Evolutionary conservation across 148 eudicot genomes (phyloP), one percentile per base, ranked within the genome.

Genomic region (Spergularia marina): DNA sequence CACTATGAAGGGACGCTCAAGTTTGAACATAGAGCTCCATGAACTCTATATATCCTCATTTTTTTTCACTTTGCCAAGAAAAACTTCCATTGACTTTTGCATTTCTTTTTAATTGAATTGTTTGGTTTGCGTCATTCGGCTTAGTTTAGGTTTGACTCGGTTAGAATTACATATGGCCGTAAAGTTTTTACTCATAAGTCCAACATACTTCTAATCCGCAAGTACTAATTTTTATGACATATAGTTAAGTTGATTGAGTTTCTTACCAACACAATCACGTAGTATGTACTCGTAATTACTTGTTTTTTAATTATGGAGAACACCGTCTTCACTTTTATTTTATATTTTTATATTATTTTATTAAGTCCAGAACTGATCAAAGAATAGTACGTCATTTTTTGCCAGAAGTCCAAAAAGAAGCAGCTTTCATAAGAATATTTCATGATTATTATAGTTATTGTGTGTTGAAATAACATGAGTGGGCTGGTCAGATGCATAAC

Each of bases 1-100:
- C 74, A 77, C 63, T 57, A 58, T 47, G 77, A 81, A 77, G 80
- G 80, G 80, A 23, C 60, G 40, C 83, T 61, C 83, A 81, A 81
- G 51, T 72, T 41, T 72, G 41, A 81, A 73, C 65, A 60, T 49
- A n/a, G 70, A 39, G 65, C 74, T 58, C 70, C 77, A 76, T 60
- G 16, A 57, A 41, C 70, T 16, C 12, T 81, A 72, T 77, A 81
- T 81, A 72, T 52, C 53, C 69, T 25, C 11, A 81, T 1, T 65
- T 30, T 30, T 23, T 25, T 59, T 54, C 12, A 66, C 36, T 59
- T 58, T 69, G 30, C 36, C 36, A 11, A 17, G 17, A 9, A 75
- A 70, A n/a, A 69, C 17, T 67, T 60, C 34, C 13, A 76, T 80
- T 76, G 80, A 81, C 77, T 66, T 52, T 30, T 72, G 30, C 66